A percentile compares a stretch with the other conserved stretches of the same genome.
Conservation (phyloP, 2,329 filamentous ascomycete genomes). For the Claviceps lovelessii region DNA sequence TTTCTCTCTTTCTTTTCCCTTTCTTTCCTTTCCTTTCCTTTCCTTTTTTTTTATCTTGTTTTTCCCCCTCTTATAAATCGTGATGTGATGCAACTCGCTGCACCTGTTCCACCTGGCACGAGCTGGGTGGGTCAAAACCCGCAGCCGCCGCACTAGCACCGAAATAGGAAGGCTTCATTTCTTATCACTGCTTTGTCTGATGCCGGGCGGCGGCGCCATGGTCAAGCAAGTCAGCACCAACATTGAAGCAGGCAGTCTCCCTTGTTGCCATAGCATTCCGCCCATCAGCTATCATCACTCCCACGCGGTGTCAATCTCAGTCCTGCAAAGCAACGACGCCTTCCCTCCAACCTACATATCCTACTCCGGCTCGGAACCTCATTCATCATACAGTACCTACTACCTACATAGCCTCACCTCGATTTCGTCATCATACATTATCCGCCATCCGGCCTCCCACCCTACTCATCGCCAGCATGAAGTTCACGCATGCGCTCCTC, state of each 20-base stretch:
- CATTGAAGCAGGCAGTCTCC: background rate
- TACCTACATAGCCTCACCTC: too few species aligned
- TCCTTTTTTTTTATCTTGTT: too few species aligned
- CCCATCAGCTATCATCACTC: background rate
- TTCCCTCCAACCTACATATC: background rate
- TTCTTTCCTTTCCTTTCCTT: too few species aligned
- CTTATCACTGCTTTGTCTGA: too few species aligned
- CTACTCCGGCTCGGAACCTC: background rate
- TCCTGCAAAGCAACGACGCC: background rate
- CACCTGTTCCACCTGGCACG: background rate
- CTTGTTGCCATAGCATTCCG: background rate
- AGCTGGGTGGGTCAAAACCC: background rate
- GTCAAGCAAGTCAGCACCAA: too few species aligned
- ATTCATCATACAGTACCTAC: too few species aligned
- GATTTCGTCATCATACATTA: too few species aligned
- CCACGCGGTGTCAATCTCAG: background rate
- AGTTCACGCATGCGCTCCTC: slow-evolving; percentile 36
- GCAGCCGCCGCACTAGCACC: background rate
- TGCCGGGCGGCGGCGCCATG: too few species aligned
- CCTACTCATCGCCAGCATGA: slow-evolving; percentile 26
- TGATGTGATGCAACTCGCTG: too few species aligned
- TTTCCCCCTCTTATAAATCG: too few species aligned
- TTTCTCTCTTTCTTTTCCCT: too few species aligned
- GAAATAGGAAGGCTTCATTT: background rate
- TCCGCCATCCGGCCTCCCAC: too few species aligned